These are phyloP conservation scores for Agaricus sinodeliciosus DNA, from an alignment of 768 basidiomycete genomes.

Conservation along the genomic window DNA sequence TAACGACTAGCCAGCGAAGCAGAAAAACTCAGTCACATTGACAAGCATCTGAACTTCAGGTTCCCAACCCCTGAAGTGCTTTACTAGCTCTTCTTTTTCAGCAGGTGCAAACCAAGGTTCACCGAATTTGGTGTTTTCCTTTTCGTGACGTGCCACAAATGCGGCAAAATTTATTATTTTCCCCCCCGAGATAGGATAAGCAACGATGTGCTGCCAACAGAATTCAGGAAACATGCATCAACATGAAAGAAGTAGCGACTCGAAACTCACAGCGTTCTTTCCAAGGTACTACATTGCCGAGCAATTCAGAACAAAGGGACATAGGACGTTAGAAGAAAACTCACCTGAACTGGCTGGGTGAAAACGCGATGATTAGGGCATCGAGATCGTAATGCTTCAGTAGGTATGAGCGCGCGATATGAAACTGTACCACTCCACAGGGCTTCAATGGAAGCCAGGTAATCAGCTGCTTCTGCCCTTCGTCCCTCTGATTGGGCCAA, in stretches of 20 bases:
- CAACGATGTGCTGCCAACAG: conserved; percentile 44
- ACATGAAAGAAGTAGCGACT: neutral
- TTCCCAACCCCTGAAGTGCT: conserved; percentile 48
- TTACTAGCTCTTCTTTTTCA: conserved; percentile 37
- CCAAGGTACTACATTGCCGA: conserved; percentile 47
- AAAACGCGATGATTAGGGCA: conserved; percentile 43
- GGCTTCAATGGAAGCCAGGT: conserved; percentile 40
- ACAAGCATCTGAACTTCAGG: conserved; percentile 52
- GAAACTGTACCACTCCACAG: conserved; percentile 53
- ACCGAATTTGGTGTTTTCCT: conserved; percentile 43
- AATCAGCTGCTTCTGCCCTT: conserved; percentile 30
- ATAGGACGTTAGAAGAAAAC: conserved; percentile 8
- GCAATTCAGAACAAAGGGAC: neutral
- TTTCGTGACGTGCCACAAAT: conserved; percentile 41
- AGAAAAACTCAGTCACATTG: conserved; percentile 30
- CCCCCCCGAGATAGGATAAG: conserved; percentile 55
- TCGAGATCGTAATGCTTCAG: conserved; percentile 34
- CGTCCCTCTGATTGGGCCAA: conserved; percentile 27
- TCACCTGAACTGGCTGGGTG: conserved; percentile 42
- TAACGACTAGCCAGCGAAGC: neutral
- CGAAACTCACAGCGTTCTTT: conserved; percentile 33
- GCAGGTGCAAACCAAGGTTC: conserved; percentile 46
- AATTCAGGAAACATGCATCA: neutral
- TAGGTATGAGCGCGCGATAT: conserved; percentile 54
- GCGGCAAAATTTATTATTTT: conserved; percentile 58